Evolutionary conservation across 2,329 filamentous ascomycete genomes (phyloP).

Genomic region (Paraconiothyrium sp.): DNA sequence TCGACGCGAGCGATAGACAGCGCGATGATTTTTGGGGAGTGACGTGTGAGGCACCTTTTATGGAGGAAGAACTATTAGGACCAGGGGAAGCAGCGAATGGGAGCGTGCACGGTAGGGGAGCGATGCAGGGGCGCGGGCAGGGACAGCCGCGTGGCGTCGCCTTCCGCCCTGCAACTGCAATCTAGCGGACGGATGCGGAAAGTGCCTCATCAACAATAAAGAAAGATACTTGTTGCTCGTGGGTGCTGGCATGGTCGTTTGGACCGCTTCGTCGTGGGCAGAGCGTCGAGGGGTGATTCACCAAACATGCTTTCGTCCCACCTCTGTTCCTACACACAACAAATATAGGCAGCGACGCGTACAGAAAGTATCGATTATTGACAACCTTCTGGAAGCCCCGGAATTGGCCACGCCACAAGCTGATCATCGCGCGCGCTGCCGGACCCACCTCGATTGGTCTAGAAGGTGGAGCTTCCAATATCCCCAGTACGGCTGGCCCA

Average conservation of each 20-base stretch:
- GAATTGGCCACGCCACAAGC: slow-evolving; percentile 9
- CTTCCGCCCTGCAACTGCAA: slow-evolving; percentile 9
- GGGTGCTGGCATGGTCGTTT: not conserved
- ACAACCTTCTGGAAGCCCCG: slow-evolving; percentile 6
- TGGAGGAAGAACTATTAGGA: slow-evolving; percentile 16
- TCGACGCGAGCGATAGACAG: slow-evolving; percentile 9
- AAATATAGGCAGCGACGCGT: not conserved
- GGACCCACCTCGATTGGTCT: slow-evolving; percentile 5
- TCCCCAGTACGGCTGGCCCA: slow-evolving; percentile 7
- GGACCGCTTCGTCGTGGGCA: not conserved
- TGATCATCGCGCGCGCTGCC: slow-evolving; percentile 8
- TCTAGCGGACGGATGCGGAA: slow-evolving; percentile 4
- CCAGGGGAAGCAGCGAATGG: slow-evolving; percentile 23
- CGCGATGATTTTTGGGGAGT: slow-evolving; percentile 16
- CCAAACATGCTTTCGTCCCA: not conserved
- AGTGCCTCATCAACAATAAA: not conserved
- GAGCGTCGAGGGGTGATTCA: not conserved
- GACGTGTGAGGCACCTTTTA: slow-evolving; percentile 25
- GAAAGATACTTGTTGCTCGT: not conserved
- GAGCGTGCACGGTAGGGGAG: slow-evolving; percentile 11
- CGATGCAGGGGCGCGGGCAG: slow-evolving; percentile 18
- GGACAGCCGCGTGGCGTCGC: slow-evolving; percentile 16
- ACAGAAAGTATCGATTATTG: not conserved
- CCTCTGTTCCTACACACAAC: not conserved
- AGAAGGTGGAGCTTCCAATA: slow-evolving; percentile 11